Percentiles rank a stretch among this genome's conserved stretches.
Evolutionary conservation across 2,329 filamentous ascomycete species (phyloP).

Genomic region (Trichoderma hamatum): DNA sequence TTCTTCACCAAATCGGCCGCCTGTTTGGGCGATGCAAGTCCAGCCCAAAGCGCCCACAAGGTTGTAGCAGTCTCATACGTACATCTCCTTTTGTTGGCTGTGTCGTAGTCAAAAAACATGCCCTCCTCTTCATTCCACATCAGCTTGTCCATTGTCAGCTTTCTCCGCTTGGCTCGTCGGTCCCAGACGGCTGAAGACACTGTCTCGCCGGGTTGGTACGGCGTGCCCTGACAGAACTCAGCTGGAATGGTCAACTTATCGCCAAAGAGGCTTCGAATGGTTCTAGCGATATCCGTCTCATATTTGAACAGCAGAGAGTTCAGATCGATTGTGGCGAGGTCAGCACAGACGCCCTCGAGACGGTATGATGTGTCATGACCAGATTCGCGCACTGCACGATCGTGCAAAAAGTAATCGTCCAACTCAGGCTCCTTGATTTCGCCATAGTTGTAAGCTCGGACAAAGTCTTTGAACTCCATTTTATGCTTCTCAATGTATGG

Average conservation of each 20-base stretch:
- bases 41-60: slow-evolving; percentile 97
- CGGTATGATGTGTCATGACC: slow-evolving; percentile 97
- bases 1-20: slow-evolving; percentile 80
- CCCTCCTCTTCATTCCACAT: slow-evolving; percentile 90
- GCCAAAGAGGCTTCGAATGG: slow-evolving; percentile 80
- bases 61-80: slow-evolving; percentile 91
- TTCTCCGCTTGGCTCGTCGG: slow-evolving; percentile 80
- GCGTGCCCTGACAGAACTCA: slow-evolving; percentile 74
- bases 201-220: slow-evolving; percentile 65
- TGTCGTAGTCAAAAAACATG: slow-evolving; percentile 99
- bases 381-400: slow-evolving; percentile 92
- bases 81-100: slow-evolving; percentile 75
- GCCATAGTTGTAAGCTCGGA: slow-evolving; percentile 81
- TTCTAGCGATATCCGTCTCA: slow-evolving; percentile 87
- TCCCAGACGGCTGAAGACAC: slow-evolving; percentile 91
- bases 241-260: slow-evolving; percentile 80
- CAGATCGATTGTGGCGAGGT: slow-evolving; percentile 90
- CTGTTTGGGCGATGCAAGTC: slow-evolving; percentile 81
- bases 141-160: slow-evolving; percentile 85
- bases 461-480: slow-evolving; percentile 82
- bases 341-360: slow-evolving; percentile 81
- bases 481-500: slow-evolving; percentile 84
- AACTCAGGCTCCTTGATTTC: slow-evolving; percentile 80
- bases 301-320: slow-evolving; percentile 98
- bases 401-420: slow-evolving; percentile 94